These are phyloP conservation scores for Margaritispora aquatica DNA, from an alignment of 495 filamentous ascomycete genomes.

Conservation along the genomic window DNA sequence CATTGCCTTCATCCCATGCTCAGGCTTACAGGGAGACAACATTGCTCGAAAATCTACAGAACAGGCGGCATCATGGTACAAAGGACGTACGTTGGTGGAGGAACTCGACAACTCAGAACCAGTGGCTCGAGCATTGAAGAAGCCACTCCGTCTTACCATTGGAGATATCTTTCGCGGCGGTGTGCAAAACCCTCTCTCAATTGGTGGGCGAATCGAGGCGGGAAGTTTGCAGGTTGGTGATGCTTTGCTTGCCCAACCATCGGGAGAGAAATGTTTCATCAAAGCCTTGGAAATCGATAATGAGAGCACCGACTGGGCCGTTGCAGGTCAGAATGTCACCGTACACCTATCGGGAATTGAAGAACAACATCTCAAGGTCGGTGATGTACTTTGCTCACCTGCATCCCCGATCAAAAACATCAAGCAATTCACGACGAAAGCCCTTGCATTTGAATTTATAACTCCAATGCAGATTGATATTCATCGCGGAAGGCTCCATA, in stretches of 20 bases:
- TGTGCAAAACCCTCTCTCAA: slow-evolving; percentile 63
- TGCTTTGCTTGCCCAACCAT: slow-evolving; percentile 69
- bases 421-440: slow-evolving; percentile 69
- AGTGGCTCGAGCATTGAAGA: slow-evolving; percentile 59
- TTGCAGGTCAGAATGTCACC: slow-evolving; percentile 86
- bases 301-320: slow-evolving; percentile 73
- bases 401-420: slow-evolving; percentile 60
- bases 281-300: slow-evolving; percentile 72
- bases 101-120: slow-evolving; percentile 78
- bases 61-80: slow-evolving; percentile 66
- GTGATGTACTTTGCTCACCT: slow-evolving; percentile 77
- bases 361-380: slow-evolving; percentile 67
- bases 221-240: slow-evolving; percentile 83
- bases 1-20: slow-evolving; percentile 80
- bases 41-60: slow-evolving; percentile 56
- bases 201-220: slow-evolving; percentile 81
- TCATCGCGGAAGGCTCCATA: slow-evolving; percentile 76
- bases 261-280: slow-evolving; percentile 68
- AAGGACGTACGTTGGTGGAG: slow-evolving; percentile 68
- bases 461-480: slow-evolving; percentile 86
- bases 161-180: slow-evolving; percentile 74
- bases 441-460: slow-evolving; percentile 82
- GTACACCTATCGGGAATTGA: slow-evolving; percentile 86
- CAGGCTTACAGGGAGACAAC: slow-evolving; percentile 83
- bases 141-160: slow-evolving; percentile 79